phyloP scores from a whole-genome alignment of 2,329 filamentous ascomycete genomes.

The Alternaria arborescens region DNA sequence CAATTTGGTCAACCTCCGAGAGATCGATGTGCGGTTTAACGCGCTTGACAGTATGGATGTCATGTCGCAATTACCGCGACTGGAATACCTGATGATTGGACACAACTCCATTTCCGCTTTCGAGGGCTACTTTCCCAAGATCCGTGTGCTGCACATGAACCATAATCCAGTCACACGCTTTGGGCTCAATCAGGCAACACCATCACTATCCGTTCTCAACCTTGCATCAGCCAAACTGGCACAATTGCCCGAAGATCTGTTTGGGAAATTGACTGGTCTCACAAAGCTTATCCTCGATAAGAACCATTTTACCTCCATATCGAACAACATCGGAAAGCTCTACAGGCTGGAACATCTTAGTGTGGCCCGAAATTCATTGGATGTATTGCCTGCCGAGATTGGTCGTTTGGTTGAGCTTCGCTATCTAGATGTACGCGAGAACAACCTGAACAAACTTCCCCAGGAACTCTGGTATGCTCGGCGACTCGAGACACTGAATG shows the following conservation, averaged over 20 bases:
- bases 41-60: slow-evolving; percentile 86
- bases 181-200: slow-evolving; percentile 77
- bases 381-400: slow-evolving; percentile 84
- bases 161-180: slow-evolving; percentile 96
- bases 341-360: slow-evolving; percentile 88
- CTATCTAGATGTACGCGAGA: slow-evolving; percentile 88
- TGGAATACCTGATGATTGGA: slow-evolving; percentile 88
- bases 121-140: slow-evolving; percentile 83
- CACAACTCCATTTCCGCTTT: slow-evolving; percentile 94
- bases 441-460: slow-evolving; percentile 88
- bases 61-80: slow-evolving; percentile 80
- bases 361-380: slow-evolving; percentile 89
- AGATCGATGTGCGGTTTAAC: slow-evolving; percentile 96
- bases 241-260: slow-evolving; percentile 84
- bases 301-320: slow-evolving; percentile 93
- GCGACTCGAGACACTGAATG: slow-evolving; percentile 88
- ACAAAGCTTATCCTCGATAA: slow-evolving; percentile 90
- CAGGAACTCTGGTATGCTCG: slow-evolving; percentile 96
- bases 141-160: slow-evolving; percentile 87
- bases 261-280: slow-evolving; percentile 85
- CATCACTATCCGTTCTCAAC: slow-evolving; percentile 85
- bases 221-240: slow-evolving; percentile 90
- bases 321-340: slow-evolving; percentile 83
- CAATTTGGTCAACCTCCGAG: slow-evolving; percentile 79
- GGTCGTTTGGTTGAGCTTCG: slow-evolving; percentile 85